Conservation (phyloP, 768 basidiomycete genomes). For the Agrocybe praecox region DNA sequence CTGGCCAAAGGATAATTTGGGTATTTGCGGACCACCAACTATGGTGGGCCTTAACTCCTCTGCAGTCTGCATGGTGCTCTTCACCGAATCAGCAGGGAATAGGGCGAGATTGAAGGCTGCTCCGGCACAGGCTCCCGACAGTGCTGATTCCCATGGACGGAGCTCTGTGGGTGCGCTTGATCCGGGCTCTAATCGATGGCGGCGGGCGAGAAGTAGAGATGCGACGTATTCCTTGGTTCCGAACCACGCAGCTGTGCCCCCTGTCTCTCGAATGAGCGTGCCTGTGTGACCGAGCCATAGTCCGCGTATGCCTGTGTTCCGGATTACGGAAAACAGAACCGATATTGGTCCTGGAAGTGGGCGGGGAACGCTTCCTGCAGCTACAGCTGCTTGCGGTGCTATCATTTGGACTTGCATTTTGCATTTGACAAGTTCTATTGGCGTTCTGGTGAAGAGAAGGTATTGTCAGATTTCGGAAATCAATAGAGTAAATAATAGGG, state of each 20-base stretch:
- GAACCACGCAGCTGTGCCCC: slow-evolving; percentile 85
- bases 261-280: slow-evolving; percentile 7
- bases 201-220: slow-evolving; percentile 56
- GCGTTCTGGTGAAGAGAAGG: slow-evolving; percentile 25
- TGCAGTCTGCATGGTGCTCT: slow-evolving; percentile 89
- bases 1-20: slow-evolving; percentile 50
- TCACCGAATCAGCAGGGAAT: slow-evolving; percentile 91
- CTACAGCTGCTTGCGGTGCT: slow-evolving; percentile 10
- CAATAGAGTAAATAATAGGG: too few species aligned
- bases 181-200: slow-evolving; percentile 22
- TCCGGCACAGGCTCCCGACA: slow-evolving; percentile 80
- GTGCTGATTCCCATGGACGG: slow-evolving; percentile 73
- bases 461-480: too few species aligned
- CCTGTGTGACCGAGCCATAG: slow-evolving; percentile 22
- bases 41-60: slow-evolving; percentile 66
- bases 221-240: slow-evolving; percentile 79
- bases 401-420: slow-evolving; percentile 40
- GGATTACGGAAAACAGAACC: slow-evolving; percentile 28
- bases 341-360: slow-evolving; percentile 28
- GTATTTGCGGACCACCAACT: slow-evolving; percentile 13
- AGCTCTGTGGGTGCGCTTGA: slow-evolving; percentile 24
- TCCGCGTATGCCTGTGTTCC: slow-evolving; percentile 23
- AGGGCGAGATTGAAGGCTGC: slow-evolving; percentile 78
- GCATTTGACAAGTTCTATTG: slow-evolving; percentile 40
- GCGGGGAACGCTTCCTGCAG: slow-evolving; percentile 12